Evolutionary conservation across 129 eudicot species (phyloP).

Genomic region (Sambucus nigra): DNA sequence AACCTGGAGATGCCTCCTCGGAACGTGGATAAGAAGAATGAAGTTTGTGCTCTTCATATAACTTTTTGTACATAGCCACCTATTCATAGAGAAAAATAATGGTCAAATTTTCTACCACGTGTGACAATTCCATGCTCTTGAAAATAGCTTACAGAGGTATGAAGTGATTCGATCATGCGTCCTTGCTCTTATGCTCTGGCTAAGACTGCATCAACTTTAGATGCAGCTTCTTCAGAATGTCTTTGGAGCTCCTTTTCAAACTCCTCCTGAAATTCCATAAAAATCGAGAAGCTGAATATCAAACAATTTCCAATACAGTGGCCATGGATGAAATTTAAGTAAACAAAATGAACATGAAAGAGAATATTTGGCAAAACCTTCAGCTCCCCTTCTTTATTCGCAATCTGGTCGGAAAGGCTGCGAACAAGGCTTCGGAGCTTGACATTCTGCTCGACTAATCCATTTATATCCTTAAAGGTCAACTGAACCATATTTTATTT

Average conservation of each 20-base stretch:
- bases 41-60: slow-evolving; percentile 72
- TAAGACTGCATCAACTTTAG: slow-evolving; percentile 66
- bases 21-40: slow-evolving; percentile 25
- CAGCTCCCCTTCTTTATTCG: slow-evolving; percentile 49
- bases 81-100: not conserved
- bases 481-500: slow-evolving; percentile 22
- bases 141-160: slow-evolving; percentile 47
- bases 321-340: not conserved
- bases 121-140: not conserved
- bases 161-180: slow-evolving; percentile 85
- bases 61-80: slow-evolving; percentile 78
- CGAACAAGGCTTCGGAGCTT: slow-evolving; percentile 81
- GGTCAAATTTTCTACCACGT: no score
- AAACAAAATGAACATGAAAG: not conserved
- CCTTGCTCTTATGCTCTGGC: slow-evolving; percentile 85
- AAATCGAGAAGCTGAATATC: not conserved
- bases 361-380: slow-evolving; percentile 32
- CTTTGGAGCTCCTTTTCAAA: slow-evolving; percentile 59
- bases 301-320: not conserved
- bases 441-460: slow-evolving; percentile 89
- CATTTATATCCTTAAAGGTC: slow-evolving; percentile 78
- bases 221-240: slow-evolving; percentile 55
- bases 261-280: slow-evolving; percentile 29
- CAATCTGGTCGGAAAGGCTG: slow-evolving; percentile 70
- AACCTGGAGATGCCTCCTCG: slow-evolving; percentile 31